Evolutionary conservation across 1,284 basidiomycete species (phyloP).

Genomic region (Sanghuangporus baumii): DNA sequence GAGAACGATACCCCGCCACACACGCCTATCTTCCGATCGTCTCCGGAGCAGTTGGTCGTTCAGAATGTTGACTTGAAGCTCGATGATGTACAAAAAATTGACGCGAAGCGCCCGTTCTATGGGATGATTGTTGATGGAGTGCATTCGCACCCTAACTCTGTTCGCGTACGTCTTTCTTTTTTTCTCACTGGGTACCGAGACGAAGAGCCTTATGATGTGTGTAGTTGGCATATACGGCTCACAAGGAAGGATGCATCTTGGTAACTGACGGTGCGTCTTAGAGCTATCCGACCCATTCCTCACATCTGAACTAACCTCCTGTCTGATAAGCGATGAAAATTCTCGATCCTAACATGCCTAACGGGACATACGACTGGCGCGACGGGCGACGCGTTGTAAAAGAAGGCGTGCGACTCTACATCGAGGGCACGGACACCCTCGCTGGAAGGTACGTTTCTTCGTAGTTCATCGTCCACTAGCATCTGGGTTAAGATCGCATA

Average conservation of each 20-base stretch:
- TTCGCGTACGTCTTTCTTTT: slow-evolving; percentile 48
- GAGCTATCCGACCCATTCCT: slow-evolving; percentile 3
- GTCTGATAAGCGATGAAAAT: slow-evolving; percentile 68
- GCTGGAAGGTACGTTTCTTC: slow-evolving; percentile 61
- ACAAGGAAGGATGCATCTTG: slow-evolving; percentile 80
- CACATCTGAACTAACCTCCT: background rate
- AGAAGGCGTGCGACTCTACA: slow-evolving; percentile 72
- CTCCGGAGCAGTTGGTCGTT: background rate
- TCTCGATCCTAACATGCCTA: slow-evolving; percentile 76
- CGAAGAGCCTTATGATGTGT: background rate
- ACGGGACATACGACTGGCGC: slow-evolving; percentile 86
- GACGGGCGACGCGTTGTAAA: slow-evolving; percentile 75
- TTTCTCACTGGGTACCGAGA: background rate
- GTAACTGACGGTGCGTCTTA: slow-evolving; percentile 72
- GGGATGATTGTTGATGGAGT: slow-evolving; percentile 89
- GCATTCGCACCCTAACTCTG: slow-evolving; percentile 87
- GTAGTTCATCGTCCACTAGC: background rate
- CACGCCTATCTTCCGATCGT: slow-evolving; percentile 36
- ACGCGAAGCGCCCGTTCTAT: slow-evolving; percentile 76
- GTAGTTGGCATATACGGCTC: slow-evolving; percentile 78
- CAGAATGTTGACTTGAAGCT: slow-evolving; percentile 25
- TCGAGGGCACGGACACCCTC: slow-evolving; percentile 82
- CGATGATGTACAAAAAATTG: slow-evolving; percentile 21
- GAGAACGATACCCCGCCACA: slow-evolving; percentile 55
- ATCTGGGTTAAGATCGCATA: background rate